Percentiles rank a stretch among this genome's conserved stretches.
These are phyloP conservation scores for Ophiocordyceps polyrhachis-furcata DNA, from an alignment of 2,329 filamentous ascomycete genomes.

Conservation along the genomic window DNA sequence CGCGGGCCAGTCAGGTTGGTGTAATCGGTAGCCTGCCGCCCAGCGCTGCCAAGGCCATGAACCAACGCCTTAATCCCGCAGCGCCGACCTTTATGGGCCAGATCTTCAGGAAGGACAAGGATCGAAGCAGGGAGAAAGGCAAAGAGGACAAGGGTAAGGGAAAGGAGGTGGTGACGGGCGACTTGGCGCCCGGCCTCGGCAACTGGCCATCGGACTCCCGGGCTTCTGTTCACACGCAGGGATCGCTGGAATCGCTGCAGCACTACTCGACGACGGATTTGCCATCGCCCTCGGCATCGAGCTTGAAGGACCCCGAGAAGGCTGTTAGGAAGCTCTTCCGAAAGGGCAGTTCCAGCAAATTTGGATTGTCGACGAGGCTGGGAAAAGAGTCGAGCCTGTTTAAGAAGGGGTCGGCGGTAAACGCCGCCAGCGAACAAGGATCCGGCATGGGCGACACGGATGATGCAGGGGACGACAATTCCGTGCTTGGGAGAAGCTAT, in stretches of 20 bases:
- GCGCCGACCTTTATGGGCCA: constrained; percentile 73
- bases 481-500: constrained; percentile 27
- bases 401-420: constrained; percentile 40
- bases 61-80: constrained; percentile 59
- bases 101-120: constrained; percentile 33
- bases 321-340: constrained; percentile 42
- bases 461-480: constrained; percentile 27
- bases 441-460: constrained; percentile 39
- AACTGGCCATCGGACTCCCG: constrained; percentile 34
- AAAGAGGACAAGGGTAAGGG: constrained; percentile 14
- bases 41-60: constrained; percentile 23
- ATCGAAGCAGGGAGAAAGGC: constrained; percentile 15
- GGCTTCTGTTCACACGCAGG: constrained; percentile 37
- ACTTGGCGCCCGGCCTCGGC: constrained; percentile 17
- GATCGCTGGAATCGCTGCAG: constrained; percentile 39
- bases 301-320: constrained; percentile 32
- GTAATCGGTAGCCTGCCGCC: constrained; percentile 65
- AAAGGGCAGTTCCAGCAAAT: constrained; percentile 48
- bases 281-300: constrained; percentile 18
- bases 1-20: constrained; percentile 39
- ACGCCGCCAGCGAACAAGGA: constrained; percentile 31
- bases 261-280: constrained; percentile 36
- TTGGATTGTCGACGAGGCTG: constrained; percentile 38
- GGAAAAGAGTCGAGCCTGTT: constrained; percentile 35
- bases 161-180: constrained; percentile 17